Base-by-base conservation (phyloP, 345 rosid species). In the Linum lewisii region DNA sequence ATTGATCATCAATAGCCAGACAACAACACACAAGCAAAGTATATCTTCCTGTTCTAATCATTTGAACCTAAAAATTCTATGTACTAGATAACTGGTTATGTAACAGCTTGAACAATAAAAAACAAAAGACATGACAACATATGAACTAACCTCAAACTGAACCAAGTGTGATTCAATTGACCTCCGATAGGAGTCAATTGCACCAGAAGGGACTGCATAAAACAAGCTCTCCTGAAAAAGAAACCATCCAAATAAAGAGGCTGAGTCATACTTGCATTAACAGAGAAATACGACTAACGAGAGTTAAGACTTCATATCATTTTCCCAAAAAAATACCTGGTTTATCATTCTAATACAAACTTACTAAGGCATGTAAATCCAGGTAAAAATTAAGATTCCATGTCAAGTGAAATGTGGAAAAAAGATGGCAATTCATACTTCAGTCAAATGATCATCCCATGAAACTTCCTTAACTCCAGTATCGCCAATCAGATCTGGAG, bases 201-300 rank as follows among this genome's bases (percentile, higher is more conserved):
- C 95, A 64, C 95, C 87, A 8, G 79, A 75, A 38, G 99, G 90
- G 69, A 94, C 79, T 9, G 87, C 87, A 73, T 90, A 87, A 73
- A 90, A 94, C 60, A 94, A 84, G 78, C 88, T 87, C 76, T 88
- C 93, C 99, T 94, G 96, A 68, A 73, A 64, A 54, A 26, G 58
- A 68, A 57, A 65, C 23, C 36, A 58, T 26, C 51, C 70, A 52
- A 20, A 52, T 21, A 6, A 21, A 52, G 60, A 63, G 21, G 60
- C 18, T 16, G 2, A 63, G 44, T 9, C 60, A 59, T 53, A 47
- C 22, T 36, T 47, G 24, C 20, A 45, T 36, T 22, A 25, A 34
- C 51, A 55, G 37, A 16, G 61, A n/a, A 36, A 7, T 15, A 55
- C 36, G 63, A n/a, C n/a, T n/a, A n/a, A n/a, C n/a, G n/a, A n/a